A percentile compares a stretch with the other conserved stretches of the same genome.
Conservation (phyloP, 192 early-diverging fungal species). For the Backusella tuberculispora region DNA sequence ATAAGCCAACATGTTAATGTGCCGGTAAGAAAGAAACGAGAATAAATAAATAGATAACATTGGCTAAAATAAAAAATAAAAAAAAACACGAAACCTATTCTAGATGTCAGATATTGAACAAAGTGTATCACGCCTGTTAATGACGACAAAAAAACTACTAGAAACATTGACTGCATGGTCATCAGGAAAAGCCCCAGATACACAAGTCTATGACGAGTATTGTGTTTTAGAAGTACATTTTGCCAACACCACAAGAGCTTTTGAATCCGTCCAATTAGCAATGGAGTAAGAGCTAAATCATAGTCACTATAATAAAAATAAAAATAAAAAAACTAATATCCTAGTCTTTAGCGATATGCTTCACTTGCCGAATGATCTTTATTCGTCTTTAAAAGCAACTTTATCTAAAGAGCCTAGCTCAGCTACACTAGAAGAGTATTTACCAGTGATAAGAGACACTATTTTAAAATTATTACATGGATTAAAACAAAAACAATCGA, state of each 20-base stretch:
- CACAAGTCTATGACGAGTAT: conserved; percentile 6
- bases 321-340: not conserved
- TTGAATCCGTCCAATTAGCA: conserved; percentile 1
- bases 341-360: conserved; percentile 1
- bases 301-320: not conserved
- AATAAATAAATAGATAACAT: not conserved
- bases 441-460: conserved; percentile 56
- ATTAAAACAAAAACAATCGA: conserved; percentile 54
- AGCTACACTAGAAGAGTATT: conserved; percentile 46
- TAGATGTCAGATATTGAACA: conserved; percentile 17
- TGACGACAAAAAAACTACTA: conserved; percentile 5
- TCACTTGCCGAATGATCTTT: conserved; percentile 11
- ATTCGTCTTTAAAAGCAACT: not conserved
- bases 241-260: not conserved
- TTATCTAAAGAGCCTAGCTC: conserved; percentile 20
- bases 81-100: not conserved
- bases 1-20: not conserved
- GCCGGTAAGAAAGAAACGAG: not conserved
- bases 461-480: conserved; percentile 57
- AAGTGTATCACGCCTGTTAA: not conserved
- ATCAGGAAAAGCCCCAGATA: not conserved
- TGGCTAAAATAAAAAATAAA: not conserved
- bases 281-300: conserved; percentile 7
- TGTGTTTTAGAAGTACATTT: not conserved
- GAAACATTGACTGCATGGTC: conserved; percentile 13